Evolutionary conservation across 257 asterid genomes (phyloP).

Genomic region (Schizonepeta tenuifolia): DNA sequence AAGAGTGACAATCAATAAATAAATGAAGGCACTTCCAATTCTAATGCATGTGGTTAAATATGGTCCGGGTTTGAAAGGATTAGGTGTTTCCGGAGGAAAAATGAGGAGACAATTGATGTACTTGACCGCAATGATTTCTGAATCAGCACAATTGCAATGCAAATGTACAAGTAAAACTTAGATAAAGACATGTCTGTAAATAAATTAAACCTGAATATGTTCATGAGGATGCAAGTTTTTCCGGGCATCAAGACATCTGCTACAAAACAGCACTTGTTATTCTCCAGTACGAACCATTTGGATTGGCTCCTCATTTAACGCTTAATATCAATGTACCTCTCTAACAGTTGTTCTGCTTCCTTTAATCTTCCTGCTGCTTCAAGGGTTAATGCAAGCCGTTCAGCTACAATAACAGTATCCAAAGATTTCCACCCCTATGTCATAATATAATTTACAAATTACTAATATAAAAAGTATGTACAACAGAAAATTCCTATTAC

Average conservation of each 20-base stretch:
- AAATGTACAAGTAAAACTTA: slow-evolving; percentile 1
- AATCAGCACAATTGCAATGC: slow-evolving; percentile 1
- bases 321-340: slow-evolving; percentile 54
- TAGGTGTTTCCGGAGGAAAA: slow-evolving; percentile 12
- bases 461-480: neutral
- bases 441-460: slow-evolving; percentile 22
- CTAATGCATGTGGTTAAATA: neutral
- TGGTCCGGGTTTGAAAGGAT: neutral
- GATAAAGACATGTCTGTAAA: slow-evolving; percentile 34
- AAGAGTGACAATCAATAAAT: slow-evolving; percentile 3
- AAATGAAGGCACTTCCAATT: slow-evolving; percentile 1
- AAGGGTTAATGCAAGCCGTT: slow-evolving; percentile 79
- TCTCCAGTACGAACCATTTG: slow-evolving; percentile 27
- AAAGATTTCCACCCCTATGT: slow-evolving; percentile 82
- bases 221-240: slow-evolving; percentile 59
- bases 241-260: slow-evolving; percentile 87
- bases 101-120: slow-evolving; percentile 8
- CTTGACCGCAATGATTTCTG: neutral
- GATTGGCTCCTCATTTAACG: slow-evolving; percentile 32
- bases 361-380: slow-evolving; percentile 62
- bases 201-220: slow-evolving; percentile 76
- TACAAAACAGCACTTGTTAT: slow-evolving; percentile 38
- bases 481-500: neutral
- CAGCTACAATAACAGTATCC: slow-evolving; percentile 82
- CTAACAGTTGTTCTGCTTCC: slow-evolving; percentile 81